These are phyloP conservation scores for Haplosporangium sp. DNA, from an alignment of 371 early-diverging fungal species.

Conservation along the genomic window DNA sequence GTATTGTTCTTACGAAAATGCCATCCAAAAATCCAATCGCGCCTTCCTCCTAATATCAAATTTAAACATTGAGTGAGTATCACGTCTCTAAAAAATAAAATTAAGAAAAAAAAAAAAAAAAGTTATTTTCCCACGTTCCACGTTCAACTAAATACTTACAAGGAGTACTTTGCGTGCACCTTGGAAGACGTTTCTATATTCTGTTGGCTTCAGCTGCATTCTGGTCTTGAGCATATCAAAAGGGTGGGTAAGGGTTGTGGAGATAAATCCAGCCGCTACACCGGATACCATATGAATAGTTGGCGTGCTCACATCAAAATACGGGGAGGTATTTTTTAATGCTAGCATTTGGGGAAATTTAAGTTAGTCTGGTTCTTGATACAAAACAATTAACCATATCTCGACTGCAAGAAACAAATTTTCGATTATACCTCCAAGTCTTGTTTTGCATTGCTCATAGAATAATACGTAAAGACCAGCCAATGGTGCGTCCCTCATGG, in stretches of 20 bases:
- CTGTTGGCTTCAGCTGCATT: slow-evolving; percentile 87
- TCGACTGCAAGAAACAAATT: not conserved
- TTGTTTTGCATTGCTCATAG: slow-evolving; percentile 82
- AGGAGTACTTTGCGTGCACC: slow-evolving; percentile 72
- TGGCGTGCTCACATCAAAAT: slow-evolving; percentile 43
- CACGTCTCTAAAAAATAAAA: too few relatives aligned
- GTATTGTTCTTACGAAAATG: slow-evolving; percentile 82
- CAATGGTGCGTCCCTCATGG: slow-evolving; percentile 93
- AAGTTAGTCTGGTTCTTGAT: not conserved
- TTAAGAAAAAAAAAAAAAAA: not conserved
- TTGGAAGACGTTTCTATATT: slow-evolving; percentile 73
- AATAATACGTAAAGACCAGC: slow-evolving; percentile 96
- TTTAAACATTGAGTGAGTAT: too few relatives aligned
- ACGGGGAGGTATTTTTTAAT: slow-evolving; percentile 23
- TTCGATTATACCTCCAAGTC: slow-evolving; percentile 58
- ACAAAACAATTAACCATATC: not conserved
- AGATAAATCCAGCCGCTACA: slow-evolving; percentile 76
- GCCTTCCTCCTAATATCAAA: slow-evolving; percentile 71
- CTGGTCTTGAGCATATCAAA: slow-evolving; percentile 95
- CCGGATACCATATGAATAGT: slow-evolving; percentile 64
- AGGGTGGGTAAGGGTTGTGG: slow-evolving; percentile 91
- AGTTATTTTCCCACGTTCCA: not conserved
- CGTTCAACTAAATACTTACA: slow-evolving; percentile 55
- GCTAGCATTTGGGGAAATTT: slow-evolving; percentile 10
- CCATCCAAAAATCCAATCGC: slow-evolving; percentile 87